Evolutionary conservation across 257 asterid genomes (phyloP).

Genomic region (Hygrophila difformis): DNA sequence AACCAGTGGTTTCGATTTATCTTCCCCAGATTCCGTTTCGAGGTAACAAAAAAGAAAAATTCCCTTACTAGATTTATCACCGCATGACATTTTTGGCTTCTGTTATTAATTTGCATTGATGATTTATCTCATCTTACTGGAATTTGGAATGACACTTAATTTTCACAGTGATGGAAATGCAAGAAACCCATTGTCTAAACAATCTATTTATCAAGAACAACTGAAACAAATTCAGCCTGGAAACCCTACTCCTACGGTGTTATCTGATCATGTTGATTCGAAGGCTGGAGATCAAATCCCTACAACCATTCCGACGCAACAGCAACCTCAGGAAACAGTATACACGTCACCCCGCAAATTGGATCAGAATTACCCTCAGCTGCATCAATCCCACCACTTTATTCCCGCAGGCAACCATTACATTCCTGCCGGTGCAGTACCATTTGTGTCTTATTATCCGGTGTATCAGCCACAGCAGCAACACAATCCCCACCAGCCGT

Average conservation of each 20-base stretch:
- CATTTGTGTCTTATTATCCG: conserved; percentile 41
- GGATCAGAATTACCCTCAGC: conserved; percentile 51
- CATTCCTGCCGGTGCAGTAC: conserved; percentile 48
- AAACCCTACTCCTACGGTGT: conserved; percentile 27
- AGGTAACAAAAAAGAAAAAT: conserved; percentile 66
- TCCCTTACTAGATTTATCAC: neutral
- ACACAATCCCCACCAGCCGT: conserved; percentile 40
- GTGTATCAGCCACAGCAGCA: conserved; percentile 56
- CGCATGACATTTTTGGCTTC: no score
- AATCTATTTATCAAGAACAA: conserved; percentile 48
- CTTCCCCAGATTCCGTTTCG: conserved; percentile 77
- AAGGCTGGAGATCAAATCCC: conserved; percentile 30
- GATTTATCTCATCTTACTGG: neutral
- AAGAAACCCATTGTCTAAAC: conserved; percentile 51
- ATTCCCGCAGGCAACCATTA: conserved; percentile 47
- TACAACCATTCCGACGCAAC: conserved; percentile 38
- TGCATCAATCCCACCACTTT: conserved; percentile 54
- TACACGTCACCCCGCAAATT: conserved; percentile 37
- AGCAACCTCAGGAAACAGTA: conserved; percentile 45
- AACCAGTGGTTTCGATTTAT: conserved; percentile 33
- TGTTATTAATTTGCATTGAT: no score
- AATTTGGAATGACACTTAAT: conserved; percentile 7
- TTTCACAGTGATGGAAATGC: conserved; percentile 61
- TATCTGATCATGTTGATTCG: conserved; percentile 34
- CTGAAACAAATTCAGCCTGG: conserved; percentile 36